Evolutionary conservation across 352 stramenopile genomes (phyloP).

Genomic region (Plasmopara halstedii): DNA sequence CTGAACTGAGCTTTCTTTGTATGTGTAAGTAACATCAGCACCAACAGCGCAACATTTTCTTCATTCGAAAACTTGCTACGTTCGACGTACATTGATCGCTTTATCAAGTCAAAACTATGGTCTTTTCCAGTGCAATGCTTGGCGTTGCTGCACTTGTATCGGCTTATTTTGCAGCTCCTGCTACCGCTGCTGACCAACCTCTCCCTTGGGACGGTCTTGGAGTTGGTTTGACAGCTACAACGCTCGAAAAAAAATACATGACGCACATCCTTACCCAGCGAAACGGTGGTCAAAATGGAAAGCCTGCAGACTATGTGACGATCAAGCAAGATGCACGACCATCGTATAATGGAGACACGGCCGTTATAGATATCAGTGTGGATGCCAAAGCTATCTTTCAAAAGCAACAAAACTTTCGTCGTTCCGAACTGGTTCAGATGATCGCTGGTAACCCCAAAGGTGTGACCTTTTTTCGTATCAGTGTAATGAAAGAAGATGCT

Average conservation of each 20-base stretch:
- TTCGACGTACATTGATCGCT: not conserved
- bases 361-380: slow-evolving; percentile 6
- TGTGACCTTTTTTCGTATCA: slow-evolving; percentile 43
- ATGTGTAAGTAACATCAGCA: not conserved
- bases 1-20: not conserved
- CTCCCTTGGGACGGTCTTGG: slow-evolving; percentile 42
- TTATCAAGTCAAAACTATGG: not conserved
- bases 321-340: slow-evolving; percentile 26
- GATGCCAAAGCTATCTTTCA: slow-evolving; percentile 10
- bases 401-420: slow-evolving; percentile 4
- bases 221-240: slow-evolving; percentile 34
- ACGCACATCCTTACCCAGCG: slow-evolving; percentile 50
- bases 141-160: not conserved
- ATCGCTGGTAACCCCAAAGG: slow-evolving; percentile 21
- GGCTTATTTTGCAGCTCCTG: not conserved
- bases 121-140: slow-evolving; percentile 1
- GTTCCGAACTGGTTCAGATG: slow-evolving; percentile 16
- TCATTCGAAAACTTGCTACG: not conserved
- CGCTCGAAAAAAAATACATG: slow-evolving; percentile 39
- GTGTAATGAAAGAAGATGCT: slow-evolving; percentile 30
- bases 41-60: not conserved
- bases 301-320: slow-evolving; percentile 37
- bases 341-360: slow-evolving; percentile 36
- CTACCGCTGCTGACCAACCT: slow-evolving; percentile 1
- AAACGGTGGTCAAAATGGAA: slow-evolving; percentile 20